Evolutionary conservation across 306 rosid genomes (phyloP).

Genomic region (Inga oerstediana): DNA sequence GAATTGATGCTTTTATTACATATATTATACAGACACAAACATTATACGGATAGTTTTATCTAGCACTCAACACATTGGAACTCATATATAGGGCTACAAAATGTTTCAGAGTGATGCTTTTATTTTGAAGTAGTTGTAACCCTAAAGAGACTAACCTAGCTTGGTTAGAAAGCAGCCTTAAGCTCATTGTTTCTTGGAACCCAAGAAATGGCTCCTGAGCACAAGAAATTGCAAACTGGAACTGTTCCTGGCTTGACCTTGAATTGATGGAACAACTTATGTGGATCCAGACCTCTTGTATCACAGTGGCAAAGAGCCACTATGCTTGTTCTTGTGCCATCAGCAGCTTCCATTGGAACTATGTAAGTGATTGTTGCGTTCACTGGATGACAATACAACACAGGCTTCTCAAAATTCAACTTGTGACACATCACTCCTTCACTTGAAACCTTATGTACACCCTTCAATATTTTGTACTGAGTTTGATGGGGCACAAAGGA

Average conservation of each 20-base stretch:
- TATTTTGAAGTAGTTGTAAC: neutral
- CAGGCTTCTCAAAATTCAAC: neutral
- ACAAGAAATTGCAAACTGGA: neutral
- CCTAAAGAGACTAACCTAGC: neutral
- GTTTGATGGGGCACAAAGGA: neutral
- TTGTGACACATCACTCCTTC: neutral
- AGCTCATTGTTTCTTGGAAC: neutral
- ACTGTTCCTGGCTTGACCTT: neutral
- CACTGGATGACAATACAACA: neutral
- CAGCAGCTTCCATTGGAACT: neutral
- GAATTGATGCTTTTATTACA: neutral
- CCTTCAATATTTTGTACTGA: neutral
- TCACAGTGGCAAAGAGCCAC: neutral
- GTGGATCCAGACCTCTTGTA: neutral
- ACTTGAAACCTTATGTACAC: conserved; percentile 25
- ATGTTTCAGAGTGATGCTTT: neutral
- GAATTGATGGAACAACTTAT: neutral
- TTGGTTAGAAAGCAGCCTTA: neutral
- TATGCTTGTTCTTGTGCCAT: neutral
- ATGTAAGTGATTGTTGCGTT: neutral
- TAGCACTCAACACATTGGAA: neutral
- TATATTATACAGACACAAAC: neutral
- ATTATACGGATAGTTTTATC: neutral
- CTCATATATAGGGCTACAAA: neutral
- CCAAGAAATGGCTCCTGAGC: neutral